Evolutionary conservation across 2,329 filamentous ascomycete species (phyloP).

Genomic region (Xylariaceae sp.): DNA sequence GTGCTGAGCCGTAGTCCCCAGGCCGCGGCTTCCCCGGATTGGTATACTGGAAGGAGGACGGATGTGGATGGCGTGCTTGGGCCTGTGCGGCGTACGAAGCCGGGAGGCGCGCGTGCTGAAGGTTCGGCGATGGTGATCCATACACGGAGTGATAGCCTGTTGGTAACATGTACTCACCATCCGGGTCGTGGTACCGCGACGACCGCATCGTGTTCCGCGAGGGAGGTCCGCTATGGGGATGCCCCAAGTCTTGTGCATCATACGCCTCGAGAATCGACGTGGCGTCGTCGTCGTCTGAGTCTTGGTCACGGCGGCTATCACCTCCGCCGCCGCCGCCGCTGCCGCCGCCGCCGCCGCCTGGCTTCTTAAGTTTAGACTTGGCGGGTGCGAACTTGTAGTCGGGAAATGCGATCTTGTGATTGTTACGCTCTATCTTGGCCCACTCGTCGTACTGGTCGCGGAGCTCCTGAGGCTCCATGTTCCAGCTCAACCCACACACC

Average conservation of each 20-base stretch:
- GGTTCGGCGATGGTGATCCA: conserved; percentile 12
- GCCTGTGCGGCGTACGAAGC: conserved; percentile 15
- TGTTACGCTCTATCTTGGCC: conserved; percentile 74
- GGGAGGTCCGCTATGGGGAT: conserved; percentile 20
- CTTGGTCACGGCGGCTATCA: conserved; percentile 14
- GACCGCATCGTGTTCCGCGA: conserved; percentile 29
- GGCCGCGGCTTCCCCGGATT: conserved; percentile 35
- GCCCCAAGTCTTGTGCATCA: conserved; percentile 24
- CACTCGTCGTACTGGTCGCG: conserved; percentile 71
- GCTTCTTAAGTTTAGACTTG: conserved; percentile 48
- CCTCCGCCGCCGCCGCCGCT: conserved; percentile 19
- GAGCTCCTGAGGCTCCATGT: conserved; percentile 67
- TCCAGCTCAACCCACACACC: conserved; percentile 84
- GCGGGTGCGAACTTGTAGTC: conserved; percentile 91
- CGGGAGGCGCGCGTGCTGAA: conserved; percentile 12
- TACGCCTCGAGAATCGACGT: conserved; percentile 44
- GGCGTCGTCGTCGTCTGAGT: conserved; percentile 34
- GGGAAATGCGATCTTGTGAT: conserved; percentile 80
- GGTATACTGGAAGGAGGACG: conserved; percentile 32
- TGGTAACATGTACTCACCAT: conserved; percentile 27
- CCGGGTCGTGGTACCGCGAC: conserved; percentile 30
- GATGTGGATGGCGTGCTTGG: conserved; percentile 17
- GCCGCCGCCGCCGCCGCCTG: conserved; percentile 15
- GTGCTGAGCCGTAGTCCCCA: conserved; percentile 32
- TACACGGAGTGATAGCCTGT: conserved; percentile 16